A percentile compares a stretch with the other conserved stretches of the same genome.
Evolutionary conservation across 148 eudicot species (phyloP).

Genomic region (Fagopyrum tataricum): DNA sequence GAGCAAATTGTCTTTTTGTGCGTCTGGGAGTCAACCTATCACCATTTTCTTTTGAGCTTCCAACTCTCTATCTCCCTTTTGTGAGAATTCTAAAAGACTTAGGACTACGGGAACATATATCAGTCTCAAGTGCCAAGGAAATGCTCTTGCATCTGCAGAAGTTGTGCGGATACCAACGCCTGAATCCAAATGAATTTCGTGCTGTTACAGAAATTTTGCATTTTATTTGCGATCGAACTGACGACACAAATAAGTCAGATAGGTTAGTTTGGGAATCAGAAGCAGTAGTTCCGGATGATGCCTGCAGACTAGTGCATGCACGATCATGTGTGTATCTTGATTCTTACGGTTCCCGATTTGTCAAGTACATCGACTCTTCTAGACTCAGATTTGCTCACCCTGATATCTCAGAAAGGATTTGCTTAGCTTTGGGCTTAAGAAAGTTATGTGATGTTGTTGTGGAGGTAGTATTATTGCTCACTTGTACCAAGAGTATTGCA

Average conservation of each 20-base stretch:
- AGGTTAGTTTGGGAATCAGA: conserved; percentile 52
- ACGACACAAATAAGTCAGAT: conserved; percentile 31
- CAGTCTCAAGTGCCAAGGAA: conserved; percentile 68
- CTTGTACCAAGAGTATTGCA: background rate
- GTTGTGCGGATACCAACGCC: conserved; percentile 94
- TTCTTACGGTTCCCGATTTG: conserved; percentile 77
- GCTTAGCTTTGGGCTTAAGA: conserved; percentile 55
- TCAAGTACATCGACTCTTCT: conserved; percentile 65
- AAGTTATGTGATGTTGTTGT: conserved; percentile 86
- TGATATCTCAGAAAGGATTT: conserved; percentile 65
- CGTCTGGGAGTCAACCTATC: conserved; percentile 84
- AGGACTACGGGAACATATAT: conserved; percentile 78
- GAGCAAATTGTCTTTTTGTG: conserved; percentile 74
- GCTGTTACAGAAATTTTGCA: conserved; percentile 84
- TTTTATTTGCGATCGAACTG: conserved; percentile 57
- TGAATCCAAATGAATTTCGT: conserved; percentile 96
- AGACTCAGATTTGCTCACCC: conserved; percentile 71
- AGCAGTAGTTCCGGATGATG: conserved; percentile 91
- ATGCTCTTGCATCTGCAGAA: conserved; percentile 82
- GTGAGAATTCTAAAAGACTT: conserved; percentile 74
- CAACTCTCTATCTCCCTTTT: conserved; percentile 74
- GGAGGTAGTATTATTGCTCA: conserved; percentile 49
- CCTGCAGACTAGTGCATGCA: conserved; percentile 90
- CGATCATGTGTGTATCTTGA: conserved; percentile 81
- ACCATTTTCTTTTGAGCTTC: conserved; percentile 96